Evolutionary conservation across 352 stramenopile species (phyloP).

Genomic region (Globisporangium spiculum): DNA sequence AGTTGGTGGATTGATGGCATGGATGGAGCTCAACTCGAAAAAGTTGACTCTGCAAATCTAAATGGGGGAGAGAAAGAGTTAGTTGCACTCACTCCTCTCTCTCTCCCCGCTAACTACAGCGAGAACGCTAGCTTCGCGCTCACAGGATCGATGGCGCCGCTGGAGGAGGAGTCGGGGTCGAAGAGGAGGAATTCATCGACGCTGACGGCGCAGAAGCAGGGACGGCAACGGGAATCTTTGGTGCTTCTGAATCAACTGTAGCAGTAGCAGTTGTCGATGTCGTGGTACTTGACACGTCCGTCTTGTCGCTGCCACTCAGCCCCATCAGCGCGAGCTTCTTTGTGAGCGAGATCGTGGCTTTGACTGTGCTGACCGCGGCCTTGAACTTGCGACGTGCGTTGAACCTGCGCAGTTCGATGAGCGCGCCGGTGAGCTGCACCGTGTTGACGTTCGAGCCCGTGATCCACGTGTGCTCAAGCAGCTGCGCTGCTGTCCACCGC

Average conservation of each 20-base stretch:
- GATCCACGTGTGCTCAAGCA: conserved; percentile 90
- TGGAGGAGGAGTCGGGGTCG: not conserved
- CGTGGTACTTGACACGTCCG: not conserved
- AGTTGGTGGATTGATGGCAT: not conserved
- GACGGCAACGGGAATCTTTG: not conserved
- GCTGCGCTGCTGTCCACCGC: conserved; percentile 67
- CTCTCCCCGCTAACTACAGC: conserved; percentile 4
- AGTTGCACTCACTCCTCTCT: not conserved
- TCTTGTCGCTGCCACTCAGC: not conserved
- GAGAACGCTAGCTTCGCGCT: conserved; percentile 5
- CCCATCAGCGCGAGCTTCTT: conserved; percentile 49
- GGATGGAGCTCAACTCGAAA: not conserved
- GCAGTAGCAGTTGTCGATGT: not conserved
- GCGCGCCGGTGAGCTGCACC: conserved; percentile 81
- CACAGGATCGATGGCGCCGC: conserved; percentile 12
- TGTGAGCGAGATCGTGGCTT: conserved; percentile 75
- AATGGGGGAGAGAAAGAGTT: not conserved
- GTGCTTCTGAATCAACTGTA: not conserved
- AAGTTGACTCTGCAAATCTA: conserved; percentile 3
- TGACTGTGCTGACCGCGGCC: conserved; percentile 89
- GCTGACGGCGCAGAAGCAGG: not conserved
- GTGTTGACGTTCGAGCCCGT: conserved; percentile 54
- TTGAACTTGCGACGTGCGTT: conserved; percentile 94
- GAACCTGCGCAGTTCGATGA: conserved; percentile 90
- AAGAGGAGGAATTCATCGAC: not conserved